These are phyloP conservation scores for Collybia sordida DNA, from an alignment of 768 basidiomycete species.

Conservation along the genomic window DNA sequence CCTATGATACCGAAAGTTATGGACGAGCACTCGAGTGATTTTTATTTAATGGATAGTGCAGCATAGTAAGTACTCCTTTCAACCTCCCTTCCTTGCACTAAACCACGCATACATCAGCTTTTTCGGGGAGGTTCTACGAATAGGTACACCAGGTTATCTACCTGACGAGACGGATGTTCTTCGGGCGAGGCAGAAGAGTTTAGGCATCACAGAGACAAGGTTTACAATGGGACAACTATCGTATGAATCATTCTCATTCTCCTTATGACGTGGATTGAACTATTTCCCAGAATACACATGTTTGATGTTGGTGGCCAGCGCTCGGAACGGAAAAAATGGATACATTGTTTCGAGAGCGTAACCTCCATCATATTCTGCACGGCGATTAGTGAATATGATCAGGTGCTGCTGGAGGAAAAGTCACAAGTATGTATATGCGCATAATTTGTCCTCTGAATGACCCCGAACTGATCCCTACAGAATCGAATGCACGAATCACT, in stretches of 20 bases:
- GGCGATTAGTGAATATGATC: conserved; percentile 72
- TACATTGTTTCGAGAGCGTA: conserved; percentile 64
- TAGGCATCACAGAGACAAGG: conserved; percentile 88
- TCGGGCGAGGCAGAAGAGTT: conserved; percentile 84
- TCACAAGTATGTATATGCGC: conserved; percentile 54
- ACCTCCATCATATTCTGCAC: conserved; percentile 70
- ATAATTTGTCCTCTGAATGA: background rate
- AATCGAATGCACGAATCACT: conserved; percentile 95
- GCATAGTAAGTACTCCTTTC: conserved; percentile 60
- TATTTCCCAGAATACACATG: conserved; percentile 54
- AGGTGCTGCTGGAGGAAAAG: conserved; percentile 68
- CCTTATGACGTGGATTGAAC: conserved; percentile 15
- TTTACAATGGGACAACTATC: conserved; percentile 69
- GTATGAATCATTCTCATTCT: conserved; percentile 32
- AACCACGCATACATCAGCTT: conserved; percentile 51
- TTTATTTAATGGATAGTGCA: conserved; percentile 94
- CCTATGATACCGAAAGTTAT: conserved; percentile 57
- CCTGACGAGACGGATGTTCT: conserved; percentile 88
- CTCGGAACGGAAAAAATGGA: conserved; percentile 82
- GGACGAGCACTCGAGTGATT: conserved; percentile 69
- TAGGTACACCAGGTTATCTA: conserved; percentile 76
- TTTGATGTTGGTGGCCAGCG: conserved; percentile 82
- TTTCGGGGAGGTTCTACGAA: conserved; percentile 81
- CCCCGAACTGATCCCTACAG: conserved; percentile 27
- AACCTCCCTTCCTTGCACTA: background rate